Evolutionary conservation across 2,329 filamentous ascomycete species (phyloP).

Genomic region (Sphaerulina musiva): DNA sequence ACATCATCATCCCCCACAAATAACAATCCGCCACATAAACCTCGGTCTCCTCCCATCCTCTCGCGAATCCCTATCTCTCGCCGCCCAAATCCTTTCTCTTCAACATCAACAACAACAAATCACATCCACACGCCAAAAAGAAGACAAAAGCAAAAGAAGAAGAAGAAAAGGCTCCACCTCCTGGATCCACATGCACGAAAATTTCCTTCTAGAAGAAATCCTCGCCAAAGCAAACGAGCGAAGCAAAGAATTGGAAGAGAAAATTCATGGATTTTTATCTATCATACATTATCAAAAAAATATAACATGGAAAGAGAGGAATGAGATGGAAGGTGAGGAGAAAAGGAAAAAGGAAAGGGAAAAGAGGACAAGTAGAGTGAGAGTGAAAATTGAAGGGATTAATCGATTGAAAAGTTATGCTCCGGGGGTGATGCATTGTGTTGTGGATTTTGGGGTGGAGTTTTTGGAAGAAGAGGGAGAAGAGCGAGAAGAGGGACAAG

Average conservation of each 20-base stretch:
- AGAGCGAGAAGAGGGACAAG: background rate
- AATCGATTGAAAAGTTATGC: conserved; percentile 55
- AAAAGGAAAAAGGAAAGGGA: too few species aligned
- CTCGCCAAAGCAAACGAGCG: conserved; percentile 41
- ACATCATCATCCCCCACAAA: too few species aligned
- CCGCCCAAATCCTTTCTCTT: conserved; percentile 44
- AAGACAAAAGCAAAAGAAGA: too few species aligned
- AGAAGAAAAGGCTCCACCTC: too few species aligned
- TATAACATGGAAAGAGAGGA: too few species aligned
- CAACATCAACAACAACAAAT: conserved; percentile 26
- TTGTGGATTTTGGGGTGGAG: conserved; percentile 47
- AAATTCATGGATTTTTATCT: too few species aligned
- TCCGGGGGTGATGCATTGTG: conserved; percentile 55
- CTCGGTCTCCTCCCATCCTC: conserved; percentile 53
- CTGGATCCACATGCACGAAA: conserved; percentile 58
- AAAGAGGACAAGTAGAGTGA: background rate
- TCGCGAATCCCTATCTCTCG: conserved; percentile 43
- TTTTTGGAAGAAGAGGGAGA: background rate
- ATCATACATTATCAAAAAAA: too few species aligned
- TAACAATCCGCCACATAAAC: conserved; percentile 51
- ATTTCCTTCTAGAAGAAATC: conserved; percentile 46
- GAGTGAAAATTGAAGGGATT: conserved; percentile 36
- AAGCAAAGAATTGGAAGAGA: conserved; percentile 26
- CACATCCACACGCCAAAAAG: too few species aligned
- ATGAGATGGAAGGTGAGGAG: too few species aligned